Conservation (phyloP, 2,329 filamentous ascomycete species). For the Aspergillus persii region DNA sequence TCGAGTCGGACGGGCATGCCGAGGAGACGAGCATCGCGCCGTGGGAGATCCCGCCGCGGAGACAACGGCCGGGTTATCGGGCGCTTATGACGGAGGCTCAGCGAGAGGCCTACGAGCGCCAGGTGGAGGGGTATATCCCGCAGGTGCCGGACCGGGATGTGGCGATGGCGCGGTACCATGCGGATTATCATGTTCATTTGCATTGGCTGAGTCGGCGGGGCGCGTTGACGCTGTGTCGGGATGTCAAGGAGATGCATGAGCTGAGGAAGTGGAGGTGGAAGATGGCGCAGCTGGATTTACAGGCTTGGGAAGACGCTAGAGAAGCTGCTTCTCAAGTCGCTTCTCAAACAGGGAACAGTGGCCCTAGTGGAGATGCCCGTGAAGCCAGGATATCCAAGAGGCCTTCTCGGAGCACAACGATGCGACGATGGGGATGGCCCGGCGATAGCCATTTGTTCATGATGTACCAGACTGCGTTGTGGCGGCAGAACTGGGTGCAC, state of each 20-base stretch:
- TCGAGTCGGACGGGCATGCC: neutral
- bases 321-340: too few relatives aligned
- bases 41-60: neutral
- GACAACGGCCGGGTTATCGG: constrained; percentile 9
- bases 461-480: constrained; percentile 12
- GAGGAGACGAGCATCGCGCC: neutral
- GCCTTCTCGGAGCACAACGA: neutral
- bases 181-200: constrained; percentile 34
- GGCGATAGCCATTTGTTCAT: constrained; percentile 4
- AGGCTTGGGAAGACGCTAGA: neutral
- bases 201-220: constrained; percentile 26
- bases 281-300: neutral
- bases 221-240: constrained; percentile 28
- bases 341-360: neutral
- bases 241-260: constrained; percentile 26
- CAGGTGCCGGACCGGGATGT: constrained; percentile 11
- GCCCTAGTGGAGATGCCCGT: neutral
- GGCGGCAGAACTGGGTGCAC: constrained; percentile 5
- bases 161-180: constrained; percentile 27
- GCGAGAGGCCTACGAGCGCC: constrained; percentile 7
- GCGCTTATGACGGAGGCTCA: constrained; percentile 6
- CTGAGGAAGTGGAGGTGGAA: constrained; percentile 24
- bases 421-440: constrained; percentile 1
- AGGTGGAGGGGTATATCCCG: neutral
- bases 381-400: neutral